Conservation (phyloP, 805 yeast genomes). For the Spathaspora sp. region DNA sequence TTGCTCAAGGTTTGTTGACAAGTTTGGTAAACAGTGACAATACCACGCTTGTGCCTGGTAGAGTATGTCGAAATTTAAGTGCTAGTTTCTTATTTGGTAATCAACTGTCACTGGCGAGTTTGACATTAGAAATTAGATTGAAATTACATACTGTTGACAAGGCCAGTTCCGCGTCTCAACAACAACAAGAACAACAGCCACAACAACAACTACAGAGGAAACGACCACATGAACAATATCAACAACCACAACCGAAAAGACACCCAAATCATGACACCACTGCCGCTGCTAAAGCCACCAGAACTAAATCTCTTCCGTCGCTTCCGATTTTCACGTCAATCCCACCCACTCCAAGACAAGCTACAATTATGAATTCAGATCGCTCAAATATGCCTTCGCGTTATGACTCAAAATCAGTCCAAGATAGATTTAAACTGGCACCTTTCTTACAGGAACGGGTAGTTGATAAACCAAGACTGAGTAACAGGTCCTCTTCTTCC, state of each 20-base stretch:
- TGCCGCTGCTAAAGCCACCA: conserved; percentile 34
- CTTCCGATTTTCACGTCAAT: conserved; percentile 35
- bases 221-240: conserved; percentile 7
- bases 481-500: conserved; percentile 10
- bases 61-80: conserved; percentile 57
- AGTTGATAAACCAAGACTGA: conserved; percentile 34
- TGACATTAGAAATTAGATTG: conserved; percentile 56
- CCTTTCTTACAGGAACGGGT: conserved; percentile 39
- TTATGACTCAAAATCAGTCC: conserved; percentile 38
- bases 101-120: conserved; percentile 32
- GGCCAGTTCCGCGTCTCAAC: conserved; percentile 4
- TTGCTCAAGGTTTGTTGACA: conserved; percentile 38
- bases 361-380: conserved; percentile 40
- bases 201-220: conserved; percentile 6
- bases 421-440: conserved; percentile 44
- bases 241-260: conserved; percentile 1
- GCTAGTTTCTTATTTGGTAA: conserved; percentile 39
- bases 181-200: conserved; percentile 7
- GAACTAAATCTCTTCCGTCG: conserved; percentile 43
- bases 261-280: conserved; percentile 2
- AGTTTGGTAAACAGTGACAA: conserved; percentile 22
- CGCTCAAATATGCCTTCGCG: conserved; percentile 33
- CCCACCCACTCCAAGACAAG: conserved; percentile 36
- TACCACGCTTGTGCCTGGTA: conserved; percentile 38
- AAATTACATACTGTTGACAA: conserved; percentile 42